These are phyloP conservation scores for Suhomyces anneliseae DNA, from an alignment of 1,139 yeast genomes.

Conservation along the genomic window DNA sequence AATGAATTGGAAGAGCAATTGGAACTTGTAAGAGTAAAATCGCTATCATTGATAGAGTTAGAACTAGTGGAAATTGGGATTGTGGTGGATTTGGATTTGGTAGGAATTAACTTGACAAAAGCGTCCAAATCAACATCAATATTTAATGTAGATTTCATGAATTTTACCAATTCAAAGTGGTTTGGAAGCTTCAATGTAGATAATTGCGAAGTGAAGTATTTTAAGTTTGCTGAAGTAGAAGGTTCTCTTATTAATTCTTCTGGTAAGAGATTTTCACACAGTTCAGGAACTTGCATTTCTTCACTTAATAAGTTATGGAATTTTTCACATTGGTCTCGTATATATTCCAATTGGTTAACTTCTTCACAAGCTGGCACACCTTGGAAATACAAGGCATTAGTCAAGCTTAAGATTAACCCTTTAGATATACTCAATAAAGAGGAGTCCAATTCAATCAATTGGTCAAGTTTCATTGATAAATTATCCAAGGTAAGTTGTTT, in stretches of 20 bases:
- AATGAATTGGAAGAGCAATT: slow-evolving; percentile 8
- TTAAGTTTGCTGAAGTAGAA: background rate
- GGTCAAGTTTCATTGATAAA: slow-evolving; percentile 15
- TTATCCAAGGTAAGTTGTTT: slow-evolving; percentile 16
- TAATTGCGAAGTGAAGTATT: slow-evolving; percentile 3
- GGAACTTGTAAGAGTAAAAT: slow-evolving; percentile 10
- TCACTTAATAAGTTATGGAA: background rate
- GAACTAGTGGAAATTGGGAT: slow-evolving; percentile 8
- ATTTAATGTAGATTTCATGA: slow-evolving; percentile 10
- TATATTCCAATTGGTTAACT: slow-evolving; percentile 4
- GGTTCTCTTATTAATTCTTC: background rate
- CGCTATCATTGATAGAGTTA: slow-evolving; percentile 11
- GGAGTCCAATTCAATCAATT: slow-evolving; percentile 10
- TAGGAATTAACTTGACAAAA: slow-evolving; percentile 16
- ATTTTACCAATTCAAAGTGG: slow-evolving; percentile 15
- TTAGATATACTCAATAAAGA: slow-evolving; percentile 3
- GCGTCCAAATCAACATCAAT: slow-evolving; percentile 12
- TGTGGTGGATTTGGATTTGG: slow-evolving; percentile 6
- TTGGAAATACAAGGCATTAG: background rate
- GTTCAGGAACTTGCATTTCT: slow-evolving; percentile 2
- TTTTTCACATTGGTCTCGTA: slow-evolving; percentile 1
- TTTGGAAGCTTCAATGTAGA: background rate
- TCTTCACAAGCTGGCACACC: slow-evolving; percentile 2
- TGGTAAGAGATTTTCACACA: background rate
- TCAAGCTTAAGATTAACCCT: background rate